Percentiles rank a stretch among this genome's conserved stretches.
Evolutionary conservation across 352 stramenopile genomes (phyloP).

Genomic region (Sclerospora graminicola): DNA sequence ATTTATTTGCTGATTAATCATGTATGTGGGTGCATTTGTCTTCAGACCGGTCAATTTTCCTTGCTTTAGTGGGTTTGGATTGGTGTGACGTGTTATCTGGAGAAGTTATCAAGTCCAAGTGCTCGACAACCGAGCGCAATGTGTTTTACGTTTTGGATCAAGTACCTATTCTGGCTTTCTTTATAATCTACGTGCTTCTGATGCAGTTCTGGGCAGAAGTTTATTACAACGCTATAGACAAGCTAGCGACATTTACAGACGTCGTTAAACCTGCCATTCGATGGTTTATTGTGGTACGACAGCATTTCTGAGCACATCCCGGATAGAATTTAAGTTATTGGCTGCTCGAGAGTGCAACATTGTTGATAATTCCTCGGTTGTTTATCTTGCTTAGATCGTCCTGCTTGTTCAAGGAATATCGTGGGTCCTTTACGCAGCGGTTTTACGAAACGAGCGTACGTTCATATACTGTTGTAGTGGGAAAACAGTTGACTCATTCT

Average conservation of each 20-base stretch:
- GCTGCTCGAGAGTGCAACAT: neutral
- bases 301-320: neutral
- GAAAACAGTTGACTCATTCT: neutral
- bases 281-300: constrained; percentile 43
- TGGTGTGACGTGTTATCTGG: constrained; percentile 76
- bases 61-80: constrained; percentile 60
- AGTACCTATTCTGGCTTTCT: constrained; percentile 71
- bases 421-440: constrained; percentile 72
- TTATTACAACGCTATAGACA: constrained; percentile 83
- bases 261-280: constrained; percentile 66
- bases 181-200: constrained; percentile 71
- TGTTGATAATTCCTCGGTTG: neutral
- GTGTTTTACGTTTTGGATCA: constrained; percentile 84
- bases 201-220: constrained; percentile 85
- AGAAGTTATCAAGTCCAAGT: constrained; percentile 44
- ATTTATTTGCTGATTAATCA: neutral
- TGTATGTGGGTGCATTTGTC: neutral
- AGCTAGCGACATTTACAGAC: constrained; percentile 42
- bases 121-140: constrained; percentile 51
- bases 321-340: neutral
- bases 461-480: neutral
- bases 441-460: constrained; percentile 62
- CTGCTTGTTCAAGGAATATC: constrained; percentile 53
- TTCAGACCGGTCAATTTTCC: constrained; percentile 54
- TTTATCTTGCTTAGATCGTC: constrained; percentile 28